phyloP scores from a whole-genome alignment of 345 rosid species.

The Pugionium cornutum region DNA sequence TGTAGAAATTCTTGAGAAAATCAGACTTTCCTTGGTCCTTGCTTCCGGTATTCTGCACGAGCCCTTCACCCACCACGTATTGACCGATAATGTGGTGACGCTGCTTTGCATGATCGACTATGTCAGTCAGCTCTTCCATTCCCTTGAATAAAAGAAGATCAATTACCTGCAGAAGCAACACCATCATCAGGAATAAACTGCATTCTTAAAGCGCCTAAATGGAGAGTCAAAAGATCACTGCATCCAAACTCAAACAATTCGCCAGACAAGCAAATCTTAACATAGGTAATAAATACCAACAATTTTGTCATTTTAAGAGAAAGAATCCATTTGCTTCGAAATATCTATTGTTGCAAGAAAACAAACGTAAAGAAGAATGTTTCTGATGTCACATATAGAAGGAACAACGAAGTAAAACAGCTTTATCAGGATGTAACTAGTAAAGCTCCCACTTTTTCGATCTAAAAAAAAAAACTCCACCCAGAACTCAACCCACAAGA shows the following conservation, averaged over 20 bases:
- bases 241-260: neutral
- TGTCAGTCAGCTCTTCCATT: slow-evolving; percentile 82
- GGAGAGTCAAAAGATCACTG: slow-evolving; percentile 17
- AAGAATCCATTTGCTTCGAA: neutral
- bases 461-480: neutral
- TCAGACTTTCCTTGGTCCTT: slow-evolving; percentile 73
- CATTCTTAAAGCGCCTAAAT: slow-evolving; percentile 1
- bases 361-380: slow-evolving; percentile 1
- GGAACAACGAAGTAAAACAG: slow-evolving; percentile 11
- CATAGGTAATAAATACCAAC: slow-evolving; percentile 8
- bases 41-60: slow-evolving; percentile 61
- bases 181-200: slow-evolving; percentile 24
- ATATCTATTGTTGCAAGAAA: neutral
- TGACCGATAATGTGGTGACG: slow-evolving; percentile 96
- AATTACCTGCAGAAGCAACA: slow-evolving; percentile 66
- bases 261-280: neutral
- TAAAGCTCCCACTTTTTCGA: slow-evolving; percentile 22
- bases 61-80: slow-evolving; percentile 76
- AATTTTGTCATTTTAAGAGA: slow-evolving; percentile 15
- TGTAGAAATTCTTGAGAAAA: slow-evolving; percentile 87
- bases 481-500: slow-evolving; percentile 11
- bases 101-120: slow-evolving; percentile 93
- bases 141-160: slow-evolving; percentile 92
- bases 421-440: slow-evolving; percentile 3
- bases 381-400: slow-evolving; percentile 9